Percentiles rank a stretch among this genome's conserved stretches.
Conservation (phyloP, 1,139 yeast genomes). For the Kodamaea fungicola region DNA sequence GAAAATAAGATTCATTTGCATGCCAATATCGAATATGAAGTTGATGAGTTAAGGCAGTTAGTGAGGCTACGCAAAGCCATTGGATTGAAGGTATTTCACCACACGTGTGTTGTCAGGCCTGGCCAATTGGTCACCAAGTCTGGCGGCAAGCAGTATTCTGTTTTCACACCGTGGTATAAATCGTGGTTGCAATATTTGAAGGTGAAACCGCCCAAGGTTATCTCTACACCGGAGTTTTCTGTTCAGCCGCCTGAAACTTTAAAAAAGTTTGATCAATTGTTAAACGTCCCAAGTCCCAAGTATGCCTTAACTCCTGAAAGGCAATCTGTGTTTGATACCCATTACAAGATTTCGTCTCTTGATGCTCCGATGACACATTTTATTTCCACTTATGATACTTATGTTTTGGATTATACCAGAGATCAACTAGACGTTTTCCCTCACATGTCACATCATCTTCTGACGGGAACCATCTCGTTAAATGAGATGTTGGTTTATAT, state of each 20-base stretch:
- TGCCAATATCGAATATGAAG: conserved; percentile 48
- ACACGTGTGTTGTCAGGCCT: conserved; percentile 48
- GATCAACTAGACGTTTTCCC: conserved; percentile 30
- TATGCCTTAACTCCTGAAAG: conserved; percentile 6
- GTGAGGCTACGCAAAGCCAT: conserved; percentile 16
- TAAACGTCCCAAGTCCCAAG: not conserved
- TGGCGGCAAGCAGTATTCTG: conserved; percentile 46
- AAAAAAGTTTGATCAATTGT: not conserved
- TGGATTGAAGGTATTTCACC: conserved; percentile 32
- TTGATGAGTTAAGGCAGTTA: conserved; percentile 46
- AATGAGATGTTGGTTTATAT: conserved; percentile 32
- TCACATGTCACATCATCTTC: conserved; percentile 41
- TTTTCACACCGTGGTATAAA: conserved; percentile 53
- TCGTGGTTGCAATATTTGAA: conserved; percentile 39
- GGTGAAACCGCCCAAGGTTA: conserved; percentile 3
- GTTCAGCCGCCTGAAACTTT: conserved; percentile 1
- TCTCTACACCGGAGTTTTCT: not conserved
- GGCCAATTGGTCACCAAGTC: conserved; percentile 36
- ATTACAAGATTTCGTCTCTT: conserved; percentile 36
- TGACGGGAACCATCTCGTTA: conserved; percentile 46
- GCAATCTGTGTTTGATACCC: conserved; percentile 13
- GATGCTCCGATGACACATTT: conserved; percentile 30
- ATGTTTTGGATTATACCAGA: conserved; percentile 16
- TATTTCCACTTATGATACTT: conserved; percentile 20
- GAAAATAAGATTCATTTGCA: conserved; percentile 29